Evolutionary conservation across 1,284 basidiomycete species (phyloP).

Genomic region (Cutaneotrichosporon sp.): DNA sequence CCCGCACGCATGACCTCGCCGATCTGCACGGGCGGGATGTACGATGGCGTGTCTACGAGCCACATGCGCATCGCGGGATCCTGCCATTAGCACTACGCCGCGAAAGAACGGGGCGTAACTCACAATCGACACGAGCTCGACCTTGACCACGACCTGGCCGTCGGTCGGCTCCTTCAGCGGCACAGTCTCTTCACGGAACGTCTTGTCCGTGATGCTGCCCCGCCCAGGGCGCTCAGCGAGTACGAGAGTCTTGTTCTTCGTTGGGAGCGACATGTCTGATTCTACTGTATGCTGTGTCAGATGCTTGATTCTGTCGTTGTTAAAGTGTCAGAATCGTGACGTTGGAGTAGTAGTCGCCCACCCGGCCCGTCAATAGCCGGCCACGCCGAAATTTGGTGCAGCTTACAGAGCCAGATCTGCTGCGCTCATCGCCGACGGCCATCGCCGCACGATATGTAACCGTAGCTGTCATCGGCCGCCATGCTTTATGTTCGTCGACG

Average conservation of each 20-base stretch:
- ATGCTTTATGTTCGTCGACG: too few relatives aligned
- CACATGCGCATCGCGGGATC: slow-evolving; percentile 84
- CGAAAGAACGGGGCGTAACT: slow-evolving; percentile 7
- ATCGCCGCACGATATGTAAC: too few relatives aligned
- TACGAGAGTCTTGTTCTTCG: slow-evolving; percentile 58
- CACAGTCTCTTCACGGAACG: slow-evolving; percentile 59
- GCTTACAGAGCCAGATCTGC: too few relatives aligned
- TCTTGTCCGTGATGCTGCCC: slow-evolving; percentile 60
- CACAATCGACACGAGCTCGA: slow-evolving; percentile 65
- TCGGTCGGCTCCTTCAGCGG: slow-evolving; percentile 54
- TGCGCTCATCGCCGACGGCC: too few relatives aligned
- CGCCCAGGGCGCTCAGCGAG: slow-evolving; percentile 63
- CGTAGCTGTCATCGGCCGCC: too few relatives aligned
- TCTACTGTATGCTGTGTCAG: background rate
- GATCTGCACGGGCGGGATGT: slow-evolving; percentile 61
- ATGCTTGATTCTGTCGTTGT: background rate
- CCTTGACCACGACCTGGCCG: slow-evolving; percentile 63
- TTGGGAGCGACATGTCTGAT: slow-evolving; percentile 2
- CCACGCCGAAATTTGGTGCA: too few relatives aligned
- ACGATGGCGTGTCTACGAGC: slow-evolving; percentile 61
- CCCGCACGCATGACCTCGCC: slow-evolving; percentile 71
- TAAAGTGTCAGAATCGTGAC: too few relatives aligned
- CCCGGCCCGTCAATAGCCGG: too few relatives aligned
- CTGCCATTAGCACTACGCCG: slow-evolving; percentile 11
- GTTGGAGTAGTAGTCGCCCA: background rate